phyloP scores from a whole-genome alignment of 139 green algal genomes.

The Chlorella sp. region DNA sequence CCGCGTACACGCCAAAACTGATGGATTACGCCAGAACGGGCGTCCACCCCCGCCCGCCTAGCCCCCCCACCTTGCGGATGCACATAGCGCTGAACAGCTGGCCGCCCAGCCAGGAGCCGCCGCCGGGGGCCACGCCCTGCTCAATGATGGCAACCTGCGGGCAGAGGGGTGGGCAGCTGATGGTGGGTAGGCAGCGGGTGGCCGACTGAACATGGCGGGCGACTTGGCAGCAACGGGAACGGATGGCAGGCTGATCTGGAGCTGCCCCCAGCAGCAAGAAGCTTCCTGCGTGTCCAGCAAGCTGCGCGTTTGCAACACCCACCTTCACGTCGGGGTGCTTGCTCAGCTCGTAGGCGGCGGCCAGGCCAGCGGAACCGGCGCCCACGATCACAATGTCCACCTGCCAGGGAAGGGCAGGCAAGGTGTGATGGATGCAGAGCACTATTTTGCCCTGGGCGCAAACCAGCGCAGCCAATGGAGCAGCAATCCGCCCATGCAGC shows the following conservation, averaged over 20 bases:
- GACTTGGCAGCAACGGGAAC: no score
- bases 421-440: no score
- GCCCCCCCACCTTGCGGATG: conserved; percentile 27
- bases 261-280: no score
- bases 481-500: no score
- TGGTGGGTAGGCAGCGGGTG: background rate
- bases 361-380: conserved; percentile 83
- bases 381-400: conserved; percentile 64
- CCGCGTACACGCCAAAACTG: background rate
- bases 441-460: no score
- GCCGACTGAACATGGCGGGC: no score
- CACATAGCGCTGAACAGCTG: conserved; percentile 96
- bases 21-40: background rate
- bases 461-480: no score
- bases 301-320: background rate
- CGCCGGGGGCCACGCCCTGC: conserved; percentile 69
- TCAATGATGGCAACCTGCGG: conserved; percentile 91
- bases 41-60: no score
- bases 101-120: conserved; percentile 96
- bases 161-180: background rate
- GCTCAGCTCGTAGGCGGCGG: conserved; percentile 94
- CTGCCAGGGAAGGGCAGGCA: background rate
- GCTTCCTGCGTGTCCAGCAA: no score
- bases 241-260: no score
- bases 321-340: conserved; percentile 94